phyloP scores from a whole-genome alignment of 2,329 filamentous ascomycete genomes.

The Trichoderma breve region DNA sequence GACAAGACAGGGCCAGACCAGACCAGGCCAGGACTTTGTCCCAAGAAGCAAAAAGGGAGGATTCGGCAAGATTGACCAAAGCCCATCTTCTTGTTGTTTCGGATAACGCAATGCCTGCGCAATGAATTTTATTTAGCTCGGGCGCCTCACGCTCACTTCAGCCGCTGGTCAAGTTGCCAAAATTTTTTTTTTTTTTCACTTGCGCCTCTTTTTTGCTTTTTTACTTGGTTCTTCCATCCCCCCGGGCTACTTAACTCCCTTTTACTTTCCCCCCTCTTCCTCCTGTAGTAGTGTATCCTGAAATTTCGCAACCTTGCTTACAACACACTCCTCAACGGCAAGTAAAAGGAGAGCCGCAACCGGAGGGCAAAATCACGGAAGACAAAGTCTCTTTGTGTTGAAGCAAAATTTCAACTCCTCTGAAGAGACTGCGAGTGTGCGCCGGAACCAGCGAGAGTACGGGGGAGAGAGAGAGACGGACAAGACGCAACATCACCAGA shows the following conservation, averaged over 20 bases:
- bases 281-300: not conserved
- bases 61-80: not conserved
- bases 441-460: not conserved
- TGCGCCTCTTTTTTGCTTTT: not conserved
- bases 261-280: not conserved
- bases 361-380: not conserved
- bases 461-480: not conserved
- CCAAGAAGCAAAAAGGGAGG: not conserved
- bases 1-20: not conserved
- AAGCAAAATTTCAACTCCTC: not conserved
- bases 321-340: not conserved
- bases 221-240: not conserved
- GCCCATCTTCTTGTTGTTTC: not conserved
- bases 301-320: not conserved
- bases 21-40: not conserved
- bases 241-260: not conserved
- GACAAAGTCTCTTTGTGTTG: not conserved
- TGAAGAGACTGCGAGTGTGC: not conserved
- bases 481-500: not conserved
- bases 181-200: not conserved
- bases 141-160: conserved; percentile 11
- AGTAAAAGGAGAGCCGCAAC: not conserved
- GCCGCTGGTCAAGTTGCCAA: conserved; percentile 4
- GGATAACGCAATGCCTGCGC: not conserved
- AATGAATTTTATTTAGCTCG: conserved; percentile 3